These are phyloP conservation scores for Hypomontagnella submonticulosa DNA, from an alignment of 495 filamentous ascomycete species.

Conservation along the genomic window DNA sequence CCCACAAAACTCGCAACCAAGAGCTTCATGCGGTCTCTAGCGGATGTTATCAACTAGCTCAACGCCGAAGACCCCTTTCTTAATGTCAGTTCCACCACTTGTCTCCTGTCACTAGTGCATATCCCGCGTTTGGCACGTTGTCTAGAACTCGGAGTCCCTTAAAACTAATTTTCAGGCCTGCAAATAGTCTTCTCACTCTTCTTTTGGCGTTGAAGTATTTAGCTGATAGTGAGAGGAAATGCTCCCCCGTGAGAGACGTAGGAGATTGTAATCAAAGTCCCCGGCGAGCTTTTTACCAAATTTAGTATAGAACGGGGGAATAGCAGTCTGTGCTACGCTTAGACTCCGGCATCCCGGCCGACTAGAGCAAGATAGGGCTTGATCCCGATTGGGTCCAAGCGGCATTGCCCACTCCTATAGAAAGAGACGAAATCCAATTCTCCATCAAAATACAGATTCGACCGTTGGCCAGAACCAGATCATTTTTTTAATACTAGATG, in stretches of 20 bases:
- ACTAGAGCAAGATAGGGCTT: conserved; percentile 25
- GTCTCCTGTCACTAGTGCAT: conserved; percentile 2
- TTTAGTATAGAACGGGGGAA: conserved; percentile 21
- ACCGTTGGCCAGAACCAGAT: conserved; percentile 15
- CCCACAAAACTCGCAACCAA: conserved; percentile 14
- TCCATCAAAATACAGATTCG: conserved; percentile 8
- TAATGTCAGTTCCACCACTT: conserved; percentile 3
- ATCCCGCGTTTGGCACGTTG: conserved; percentile 4
- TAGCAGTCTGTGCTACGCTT: conserved; percentile 27
- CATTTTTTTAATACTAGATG: conserved; percentile 1
- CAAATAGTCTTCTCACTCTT: conserved; percentile 6
- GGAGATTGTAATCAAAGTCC: conserved; percentile 33
- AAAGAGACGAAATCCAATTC: conserved; percentile 12
- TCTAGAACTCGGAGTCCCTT: conserved; percentile 21
- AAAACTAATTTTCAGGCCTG: conserved; percentile 16
- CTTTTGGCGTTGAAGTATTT: conserved; percentile 9
- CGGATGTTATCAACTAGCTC: conserved; percentile 14
- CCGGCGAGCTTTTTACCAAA: conserved; percentile 12
- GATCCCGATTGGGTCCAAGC: conserved; percentile 31
- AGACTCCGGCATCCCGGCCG: conserved; percentile 30
- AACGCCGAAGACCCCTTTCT: conserved; percentile 20
- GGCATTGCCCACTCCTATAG: conserved; percentile 7
- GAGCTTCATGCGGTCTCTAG: conserved; percentile 20
- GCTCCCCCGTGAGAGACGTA: background rate
- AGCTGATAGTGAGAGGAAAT: background rate